Percentiles rank a stretch among this genome's conserved stretches.
phyloP scores from a whole-genome alignment of 495 filamentous ascomycete species.

The Trypethelium eluteriae region DNA sequence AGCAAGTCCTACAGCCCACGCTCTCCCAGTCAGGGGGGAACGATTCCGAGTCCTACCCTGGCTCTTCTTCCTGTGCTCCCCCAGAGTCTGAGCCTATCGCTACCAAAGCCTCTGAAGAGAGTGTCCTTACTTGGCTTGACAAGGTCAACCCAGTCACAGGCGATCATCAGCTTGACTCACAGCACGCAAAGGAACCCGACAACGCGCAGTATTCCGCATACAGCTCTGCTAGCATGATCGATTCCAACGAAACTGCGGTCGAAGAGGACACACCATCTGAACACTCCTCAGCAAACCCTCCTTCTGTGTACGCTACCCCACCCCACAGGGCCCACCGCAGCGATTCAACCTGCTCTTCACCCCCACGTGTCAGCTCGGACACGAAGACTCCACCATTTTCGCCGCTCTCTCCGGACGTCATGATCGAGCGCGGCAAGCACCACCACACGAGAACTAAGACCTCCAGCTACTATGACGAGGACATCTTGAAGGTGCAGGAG shows the following conservation, averaged over 20 bases:
- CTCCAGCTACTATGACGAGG: background rate
- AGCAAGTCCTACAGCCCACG: background rate
- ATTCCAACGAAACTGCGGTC: background rate
- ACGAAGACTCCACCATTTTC: background rate
- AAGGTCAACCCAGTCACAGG: background rate
- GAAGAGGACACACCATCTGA: background rate
- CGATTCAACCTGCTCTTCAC: conserved; percentile 1
- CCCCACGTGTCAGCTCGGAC: background rate
- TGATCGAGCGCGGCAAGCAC: background rate
- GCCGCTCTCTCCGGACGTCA: background rate
- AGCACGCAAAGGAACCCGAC: background rate
- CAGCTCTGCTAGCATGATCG: background rate
- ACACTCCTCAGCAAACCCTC: background rate
- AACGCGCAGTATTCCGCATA: background rate
- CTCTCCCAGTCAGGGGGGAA: background rate
- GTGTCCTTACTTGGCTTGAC: background rate
- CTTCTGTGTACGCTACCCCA: background rate
- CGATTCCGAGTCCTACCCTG: background rate
- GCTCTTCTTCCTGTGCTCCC: background rate
- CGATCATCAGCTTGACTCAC: background rate
- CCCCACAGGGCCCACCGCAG: background rate
- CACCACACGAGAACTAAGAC: background rate
- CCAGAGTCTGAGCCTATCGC: background rate
- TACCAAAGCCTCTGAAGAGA: background rate
- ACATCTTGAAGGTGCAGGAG: background rate